Conservation (phyloP, 1,139 yeast species). For the Protomyces inundatus region DNA sequence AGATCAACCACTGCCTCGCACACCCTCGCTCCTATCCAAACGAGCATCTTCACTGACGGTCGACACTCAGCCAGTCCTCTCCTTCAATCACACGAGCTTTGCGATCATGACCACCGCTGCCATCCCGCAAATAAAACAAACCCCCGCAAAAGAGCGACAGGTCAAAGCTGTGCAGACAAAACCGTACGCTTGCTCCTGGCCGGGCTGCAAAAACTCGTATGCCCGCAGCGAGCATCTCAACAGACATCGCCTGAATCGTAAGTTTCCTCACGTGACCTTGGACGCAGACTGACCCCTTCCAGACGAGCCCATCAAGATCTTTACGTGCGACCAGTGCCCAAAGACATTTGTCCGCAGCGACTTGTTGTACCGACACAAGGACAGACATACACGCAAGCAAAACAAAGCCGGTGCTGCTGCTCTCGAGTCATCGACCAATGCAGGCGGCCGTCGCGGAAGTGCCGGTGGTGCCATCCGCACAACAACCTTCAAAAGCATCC, state of each 20-base stretch:
- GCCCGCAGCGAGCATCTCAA: slow-evolving; percentile 23
- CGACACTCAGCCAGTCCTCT: too few species aligned
- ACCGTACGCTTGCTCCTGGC: slow-evolving; percentile 20
- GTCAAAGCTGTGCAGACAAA: background rate
- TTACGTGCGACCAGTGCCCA: slow-evolving; percentile 20
- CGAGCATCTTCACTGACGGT: too few species aligned
- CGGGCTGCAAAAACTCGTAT: slow-evolving; percentile 21
- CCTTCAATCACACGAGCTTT: too few species aligned
- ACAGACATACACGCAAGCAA: slow-evolving; percentile 5
- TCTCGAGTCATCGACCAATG: background rate
- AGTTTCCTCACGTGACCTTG: background rate
- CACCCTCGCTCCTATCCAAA: too few species aligned
- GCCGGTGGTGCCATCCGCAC: background rate
- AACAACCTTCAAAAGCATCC: slow-evolving; percentile 1
- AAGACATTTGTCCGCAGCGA: slow-evolving; percentile 23
- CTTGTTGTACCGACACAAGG: slow-evolving; percentile 21
- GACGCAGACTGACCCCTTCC: background rate
- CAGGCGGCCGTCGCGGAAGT: background rate
- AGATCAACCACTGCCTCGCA: too few species aligned
- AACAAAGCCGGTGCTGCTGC: background rate
- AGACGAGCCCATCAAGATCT: slow-evolving; percentile 24
- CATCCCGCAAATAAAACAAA: too few species aligned
- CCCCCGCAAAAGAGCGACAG: too few species aligned
- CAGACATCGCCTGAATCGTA: slow-evolving; percentile 21
- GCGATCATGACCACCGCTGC: too few species aligned